These are phyloP conservation scores for Ophiosphaerella narmari DNA, from an alignment of 2,329 filamentous ascomycete species.

Conservation along the genomic window DNA sequence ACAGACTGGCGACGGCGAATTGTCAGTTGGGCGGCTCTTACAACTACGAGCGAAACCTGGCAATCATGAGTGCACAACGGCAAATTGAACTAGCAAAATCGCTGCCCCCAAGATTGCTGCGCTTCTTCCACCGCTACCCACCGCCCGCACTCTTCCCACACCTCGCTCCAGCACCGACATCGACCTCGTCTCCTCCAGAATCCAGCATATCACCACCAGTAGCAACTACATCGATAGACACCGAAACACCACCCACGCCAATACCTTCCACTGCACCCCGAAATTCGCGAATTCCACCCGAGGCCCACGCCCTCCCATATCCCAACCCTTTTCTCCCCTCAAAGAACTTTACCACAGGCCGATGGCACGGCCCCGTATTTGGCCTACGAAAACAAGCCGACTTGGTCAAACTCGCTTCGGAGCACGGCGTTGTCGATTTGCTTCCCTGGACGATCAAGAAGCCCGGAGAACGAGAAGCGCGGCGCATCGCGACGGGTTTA, in stretches of 20 bases:
- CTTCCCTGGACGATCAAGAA: slow-evolving; percentile 78
- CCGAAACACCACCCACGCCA: slow-evolving; percentile 22
- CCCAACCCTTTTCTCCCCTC: slow-evolving; percentile 81
- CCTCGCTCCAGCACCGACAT: slow-evolving; percentile 6
- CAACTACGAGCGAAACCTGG: slow-evolving; percentile 3
- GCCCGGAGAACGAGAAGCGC: slow-evolving; percentile 70
- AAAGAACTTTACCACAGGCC: slow-evolving; percentile 77
- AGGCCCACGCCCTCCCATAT: slow-evolving; percentile 53
- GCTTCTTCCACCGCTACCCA: slow-evolving; percentile 90
- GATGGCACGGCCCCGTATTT: slow-evolving; percentile 82
- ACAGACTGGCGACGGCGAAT: slow-evolving; percentile 3
- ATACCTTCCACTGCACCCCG: slow-evolving; percentile 14
- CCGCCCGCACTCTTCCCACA: slow-evolving; percentile 59
- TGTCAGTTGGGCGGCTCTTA: neutral
- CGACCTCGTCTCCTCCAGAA: too few relatives aligned
- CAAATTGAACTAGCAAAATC: slow-evolving; percentile 65
- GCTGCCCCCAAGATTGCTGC: slow-evolving; percentile 76
- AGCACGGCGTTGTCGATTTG: slow-evolving; percentile 79
- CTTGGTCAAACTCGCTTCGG: slow-evolving; percentile 80
- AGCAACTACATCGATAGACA: slow-evolving; percentile 11
- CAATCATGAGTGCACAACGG: slow-evolving; percentile 34
- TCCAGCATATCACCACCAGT: too few relatives aligned
- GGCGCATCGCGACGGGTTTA: slow-evolving; percentile 77
- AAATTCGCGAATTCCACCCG: slow-evolving; percentile 15
- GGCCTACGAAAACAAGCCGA: slow-evolving; percentile 88